These are phyloP conservation scores for Diaporthe ilicicola DNA, from an alignment of 2,329 filamentous ascomycete species.

Conservation along the genomic window DNA sequence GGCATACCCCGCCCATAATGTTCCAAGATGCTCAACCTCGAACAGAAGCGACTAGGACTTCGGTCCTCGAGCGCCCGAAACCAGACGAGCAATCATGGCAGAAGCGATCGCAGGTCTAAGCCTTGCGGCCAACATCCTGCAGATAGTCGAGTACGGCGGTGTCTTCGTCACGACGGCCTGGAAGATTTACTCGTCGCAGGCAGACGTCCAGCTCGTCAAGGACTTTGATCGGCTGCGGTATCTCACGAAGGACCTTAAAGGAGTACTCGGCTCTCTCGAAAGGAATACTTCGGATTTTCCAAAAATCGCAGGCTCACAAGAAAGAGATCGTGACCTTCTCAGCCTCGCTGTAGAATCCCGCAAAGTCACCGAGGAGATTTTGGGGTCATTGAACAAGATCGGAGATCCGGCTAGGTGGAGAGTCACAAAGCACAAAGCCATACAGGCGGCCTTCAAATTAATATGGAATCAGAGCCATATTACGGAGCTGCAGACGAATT, in stretches of 20 bases:
- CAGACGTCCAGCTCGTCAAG: neutral
- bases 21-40: too few relatives aligned
- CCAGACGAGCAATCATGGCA: neutral
- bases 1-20: neutral
- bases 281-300: neutral
- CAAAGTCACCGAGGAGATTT: neutral
- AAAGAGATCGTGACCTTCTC: neutral
- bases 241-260: neutral
- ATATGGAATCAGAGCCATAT: neutral
- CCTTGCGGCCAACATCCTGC: neutral
- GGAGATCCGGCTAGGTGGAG: neutral
- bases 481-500: neutral
- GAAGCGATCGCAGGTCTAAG: neutral
- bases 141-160: neutral
- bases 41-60: too few relatives aligned
- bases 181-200: neutral
- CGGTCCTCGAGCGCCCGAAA: neutral
- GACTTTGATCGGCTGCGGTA: neutral
- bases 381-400: neutral
- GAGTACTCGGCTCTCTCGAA: neutral
- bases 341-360: neutral
- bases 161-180: neutral
- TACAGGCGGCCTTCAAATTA: neutral
- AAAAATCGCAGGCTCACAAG: neutral
- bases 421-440: neutral